These are phyloP conservation scores for Linderina pennispora DNA, from an alignment of 192 early-diverging fungal genomes.

Conservation along the genomic window DNA sequence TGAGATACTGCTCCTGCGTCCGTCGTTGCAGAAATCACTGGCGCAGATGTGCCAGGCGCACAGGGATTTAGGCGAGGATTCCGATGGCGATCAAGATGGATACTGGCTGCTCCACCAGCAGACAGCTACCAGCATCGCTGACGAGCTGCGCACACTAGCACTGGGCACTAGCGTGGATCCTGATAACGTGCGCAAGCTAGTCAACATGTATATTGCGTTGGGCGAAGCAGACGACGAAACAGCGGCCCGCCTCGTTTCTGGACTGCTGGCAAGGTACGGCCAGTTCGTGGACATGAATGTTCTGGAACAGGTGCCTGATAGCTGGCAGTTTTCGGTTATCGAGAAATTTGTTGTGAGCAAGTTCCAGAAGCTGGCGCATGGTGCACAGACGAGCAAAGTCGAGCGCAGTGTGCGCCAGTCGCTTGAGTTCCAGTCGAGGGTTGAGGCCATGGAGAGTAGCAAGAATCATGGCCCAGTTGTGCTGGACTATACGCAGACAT, in stretches of 20 bases:
- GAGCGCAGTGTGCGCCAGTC: constrained; percentile 13
- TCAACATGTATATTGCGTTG: constrained; percentile 16
- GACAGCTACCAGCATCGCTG: too few relatives aligned
- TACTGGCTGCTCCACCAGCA: background rate
- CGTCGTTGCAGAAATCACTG: constrained; percentile 11
- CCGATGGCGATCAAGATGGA: background rate
- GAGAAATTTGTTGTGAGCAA: constrained; percentile 24
- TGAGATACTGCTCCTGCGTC: constrained; percentile 24
- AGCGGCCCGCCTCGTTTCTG: constrained; percentile 22
- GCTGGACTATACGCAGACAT: constrained; percentile 35
- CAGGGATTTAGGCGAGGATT: too few relatives aligned
- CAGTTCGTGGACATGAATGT: background rate
- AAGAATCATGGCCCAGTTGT: constrained; percentile 3
- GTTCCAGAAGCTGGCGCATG: constrained; percentile 4
- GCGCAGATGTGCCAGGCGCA: constrained; percentile 5
- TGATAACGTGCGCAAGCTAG: constrained; percentile 7
- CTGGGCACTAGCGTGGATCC: background rate
- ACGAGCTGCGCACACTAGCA: background rate
- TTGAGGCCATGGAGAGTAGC: background rate
- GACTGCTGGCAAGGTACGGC: constrained; percentile 9
- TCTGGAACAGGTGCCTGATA: constrained; percentile 17
- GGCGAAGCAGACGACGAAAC: constrained; percentile 23
- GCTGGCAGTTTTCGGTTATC: constrained; percentile 22
- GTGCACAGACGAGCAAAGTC: constrained; percentile 1
- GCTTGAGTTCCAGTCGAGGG: background rate